Conservation (phyloP, 2,329 filamentous ascomycete genomes). For the Colletotrichum coccodes region DNA sequence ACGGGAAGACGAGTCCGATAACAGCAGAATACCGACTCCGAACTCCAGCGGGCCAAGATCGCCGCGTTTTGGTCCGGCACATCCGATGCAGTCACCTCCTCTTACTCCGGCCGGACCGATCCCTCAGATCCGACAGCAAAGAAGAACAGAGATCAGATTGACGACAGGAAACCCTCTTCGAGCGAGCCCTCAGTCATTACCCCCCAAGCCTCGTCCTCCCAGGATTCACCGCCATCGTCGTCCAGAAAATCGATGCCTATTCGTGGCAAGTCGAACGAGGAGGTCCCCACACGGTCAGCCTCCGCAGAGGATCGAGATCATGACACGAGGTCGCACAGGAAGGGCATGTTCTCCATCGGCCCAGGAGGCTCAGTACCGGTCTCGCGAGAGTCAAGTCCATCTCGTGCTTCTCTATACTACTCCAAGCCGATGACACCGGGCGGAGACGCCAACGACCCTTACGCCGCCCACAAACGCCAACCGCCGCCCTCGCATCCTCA, state of each 20-base stretch:
- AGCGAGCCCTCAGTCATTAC: constrained; percentile 66
- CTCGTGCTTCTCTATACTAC: constrained; percentile 70
- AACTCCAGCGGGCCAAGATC: constrained; percentile 73
- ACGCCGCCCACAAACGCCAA: constrained; percentile 82
- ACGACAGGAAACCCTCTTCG: constrained; percentile 45
- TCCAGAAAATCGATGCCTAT: constrained; percentile 52
- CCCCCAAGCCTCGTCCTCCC: constrained; percentile 72
- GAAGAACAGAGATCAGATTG: constrained; percentile 41
- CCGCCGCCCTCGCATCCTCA: constrained; percentile 74
- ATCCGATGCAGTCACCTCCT: constrained; percentile 86
- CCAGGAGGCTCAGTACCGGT: constrained; percentile 62
- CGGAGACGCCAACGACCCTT: constrained; percentile 85
- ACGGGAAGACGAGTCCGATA: constrained; percentile 69
- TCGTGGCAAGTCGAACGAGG: constrained; percentile 54
- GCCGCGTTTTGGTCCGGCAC: constrained; percentile 73
- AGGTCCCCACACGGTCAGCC: constrained; percentile 52
- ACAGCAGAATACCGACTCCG: constrained; percentile 73
- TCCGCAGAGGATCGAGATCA: constrained; percentile 49
- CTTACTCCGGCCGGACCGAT: constrained; percentile 83
- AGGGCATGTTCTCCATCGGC: constrained; percentile 63
- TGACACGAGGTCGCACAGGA: constrained; percentile 56
- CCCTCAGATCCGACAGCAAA: constrained; percentile 49
- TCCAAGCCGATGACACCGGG: constrained; percentile 81
- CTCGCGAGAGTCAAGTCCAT: constrained; percentile 73
- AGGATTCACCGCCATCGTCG: constrained; percentile 57